phyloP scores from a whole-genome alignment of 1,284 basidiomycete species.

The Microbotryum scabiosae region DNA sequence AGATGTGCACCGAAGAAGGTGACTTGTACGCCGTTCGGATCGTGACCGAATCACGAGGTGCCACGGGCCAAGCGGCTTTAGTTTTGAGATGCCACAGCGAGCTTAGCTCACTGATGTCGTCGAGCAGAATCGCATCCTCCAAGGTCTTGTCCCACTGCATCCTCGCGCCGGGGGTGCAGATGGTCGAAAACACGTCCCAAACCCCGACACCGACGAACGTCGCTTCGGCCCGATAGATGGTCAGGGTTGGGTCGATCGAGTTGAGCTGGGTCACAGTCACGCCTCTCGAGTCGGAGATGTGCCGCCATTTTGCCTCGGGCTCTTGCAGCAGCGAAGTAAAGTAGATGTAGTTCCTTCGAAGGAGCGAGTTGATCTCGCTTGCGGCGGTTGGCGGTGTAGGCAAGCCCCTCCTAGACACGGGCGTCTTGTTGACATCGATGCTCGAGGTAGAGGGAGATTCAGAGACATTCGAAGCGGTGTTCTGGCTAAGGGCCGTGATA shows the following conservation, averaged over 20 bases:
- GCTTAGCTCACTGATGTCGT: conserved; percentile 68
- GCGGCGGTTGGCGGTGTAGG: not conserved
- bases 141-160: conserved; percentile 83
- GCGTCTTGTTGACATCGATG: no score
- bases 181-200: conserved; percentile 90
- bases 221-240: conserved; percentile 93
- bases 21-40: conserved; percentile 97
- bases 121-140: conserved; percentile 73
- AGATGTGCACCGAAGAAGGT: conserved; percentile 86
- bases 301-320: conserved; percentile 94
- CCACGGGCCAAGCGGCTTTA: conserved; percentile 81
- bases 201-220: conserved; percentile 93
- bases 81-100: conserved; percentile 85
- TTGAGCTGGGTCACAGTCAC: conserved; percentile 89
- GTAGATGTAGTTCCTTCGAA: conserved; percentile 92
- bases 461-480: not conserved
- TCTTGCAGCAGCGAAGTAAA: conserved; percentile 96
- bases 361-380: conserved; percentile 57
- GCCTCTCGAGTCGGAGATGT: conserved; percentile 68
- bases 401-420: no score
- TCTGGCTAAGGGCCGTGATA: conserved; percentile 34
- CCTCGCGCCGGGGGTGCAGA: conserved; percentile 72
- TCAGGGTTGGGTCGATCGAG: conserved; percentile 92
- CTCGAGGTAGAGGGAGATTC: no score
- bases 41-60: conserved; percentile 79